Evolutionary conservation across 2,329 filamentous ascomycete genomes (phyloP).

Genomic region (Aspergillus ochraceoroseus): DNA sequence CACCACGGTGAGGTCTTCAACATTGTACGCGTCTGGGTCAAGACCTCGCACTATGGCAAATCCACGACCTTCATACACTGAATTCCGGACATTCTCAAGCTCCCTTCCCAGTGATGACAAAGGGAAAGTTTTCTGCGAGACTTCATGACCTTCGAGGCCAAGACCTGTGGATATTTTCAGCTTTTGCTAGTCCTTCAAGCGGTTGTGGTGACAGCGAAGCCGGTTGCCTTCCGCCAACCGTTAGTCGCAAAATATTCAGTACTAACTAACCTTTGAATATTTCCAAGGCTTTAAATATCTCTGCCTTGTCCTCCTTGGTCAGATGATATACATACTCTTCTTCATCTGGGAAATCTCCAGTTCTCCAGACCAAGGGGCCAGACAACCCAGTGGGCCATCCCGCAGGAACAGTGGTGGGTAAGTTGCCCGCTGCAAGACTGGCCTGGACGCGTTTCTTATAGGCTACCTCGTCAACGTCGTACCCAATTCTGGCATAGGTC

Average conservation of each 20-base stretch:
- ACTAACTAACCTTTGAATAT: slow-evolving; percentile 14
- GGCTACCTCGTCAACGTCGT: slow-evolving; percentile 13
- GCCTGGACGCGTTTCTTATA: slow-evolving; percentile 16
- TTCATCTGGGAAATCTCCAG: slow-evolving; percentile 9
- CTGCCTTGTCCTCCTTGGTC: slow-evolving; percentile 12
- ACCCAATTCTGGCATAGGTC: slow-evolving; percentile 13
- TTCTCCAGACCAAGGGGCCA: slow-evolving; percentile 12
- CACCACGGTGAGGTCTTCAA: slow-evolving; percentile 14
- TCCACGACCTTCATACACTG: slow-evolving; percentile 12
- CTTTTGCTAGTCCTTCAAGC: background rate
- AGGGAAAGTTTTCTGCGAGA: slow-evolving; percentile 11
- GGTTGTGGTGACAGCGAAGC: background rate
- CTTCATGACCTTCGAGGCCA: slow-evolving; percentile 12
- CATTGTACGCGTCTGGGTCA: slow-evolving; percentile 10
- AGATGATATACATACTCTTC: slow-evolving; percentile 14
- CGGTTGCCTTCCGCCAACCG: background rate
- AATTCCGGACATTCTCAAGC: slow-evolving; percentile 10
- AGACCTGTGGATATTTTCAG: slow-evolving; percentile 5
- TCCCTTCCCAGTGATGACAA: slow-evolving; percentile 7
- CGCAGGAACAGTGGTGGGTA: slow-evolving; percentile 10
- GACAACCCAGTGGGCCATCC: slow-evolving; percentile 13
- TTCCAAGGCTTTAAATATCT: slow-evolving; percentile 9
- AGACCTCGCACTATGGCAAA: slow-evolving; percentile 14
- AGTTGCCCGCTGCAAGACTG: slow-evolving; percentile 9
- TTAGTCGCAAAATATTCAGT: background rate